A percentile compares a stretch with the other conserved stretches of the same genome.
These are phyloP conservation scores for Ceratocystis destructans DNA, from an alignment of 2,329 filamentous ascomycete genomes.

Conservation along the genomic window DNA sequence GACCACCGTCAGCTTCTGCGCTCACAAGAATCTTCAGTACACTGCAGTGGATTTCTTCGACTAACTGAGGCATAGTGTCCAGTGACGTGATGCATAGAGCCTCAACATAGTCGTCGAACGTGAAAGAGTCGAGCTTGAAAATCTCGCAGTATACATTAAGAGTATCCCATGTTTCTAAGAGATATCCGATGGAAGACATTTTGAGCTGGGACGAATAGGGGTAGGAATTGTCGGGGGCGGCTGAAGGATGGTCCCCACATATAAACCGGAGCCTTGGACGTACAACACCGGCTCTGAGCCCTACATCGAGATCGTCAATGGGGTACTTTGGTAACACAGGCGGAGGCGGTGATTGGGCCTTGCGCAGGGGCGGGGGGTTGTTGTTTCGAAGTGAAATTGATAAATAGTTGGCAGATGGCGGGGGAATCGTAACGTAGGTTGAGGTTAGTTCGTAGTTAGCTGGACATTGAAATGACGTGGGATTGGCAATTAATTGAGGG, in stretches of 20 bases:
- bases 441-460: slow-evolving; percentile 16
- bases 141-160: slow-evolving; percentile 97
- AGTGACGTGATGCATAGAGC: slow-evolving; percentile 66
- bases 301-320: slow-evolving; percentile 81
- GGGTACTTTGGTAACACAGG: slow-evolving; percentile 81
- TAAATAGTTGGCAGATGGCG: slow-evolving; percentile 13
- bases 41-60: slow-evolving; percentile 83
- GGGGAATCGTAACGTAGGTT: slow-evolving; percentile 18
- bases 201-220: slow-evolving; percentile 34
- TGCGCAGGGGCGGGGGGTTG: slow-evolving; percentile 30
- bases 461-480: slow-evolving; percentile 12
- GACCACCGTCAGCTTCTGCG: slow-evolving; percentile 59
- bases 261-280: slow-evolving; percentile 69
- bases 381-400: slow-evolving; percentile 19
- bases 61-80: slow-evolving; percentile 64
- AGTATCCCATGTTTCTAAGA: slow-evolving; percentile 91
- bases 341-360: slow-evolving; percentile 36
- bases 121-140: slow-evolving; percentile 89
- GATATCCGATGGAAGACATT: slow-evolving; percentile 71
- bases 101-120: slow-evolving; percentile 89
- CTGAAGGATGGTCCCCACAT: slow-evolving; percentile 47
- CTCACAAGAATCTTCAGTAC: slow-evolving; percentile 77
- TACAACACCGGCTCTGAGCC: slow-evolving; percentile 49
- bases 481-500: slow-evolving; percentile 17
- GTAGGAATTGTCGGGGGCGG: slow-evolving; percentile 18